Evolutionary conservation across 2,329 filamentous ascomycete species (phyloP).

Genomic region (Botrytis cinerea): DNA sequence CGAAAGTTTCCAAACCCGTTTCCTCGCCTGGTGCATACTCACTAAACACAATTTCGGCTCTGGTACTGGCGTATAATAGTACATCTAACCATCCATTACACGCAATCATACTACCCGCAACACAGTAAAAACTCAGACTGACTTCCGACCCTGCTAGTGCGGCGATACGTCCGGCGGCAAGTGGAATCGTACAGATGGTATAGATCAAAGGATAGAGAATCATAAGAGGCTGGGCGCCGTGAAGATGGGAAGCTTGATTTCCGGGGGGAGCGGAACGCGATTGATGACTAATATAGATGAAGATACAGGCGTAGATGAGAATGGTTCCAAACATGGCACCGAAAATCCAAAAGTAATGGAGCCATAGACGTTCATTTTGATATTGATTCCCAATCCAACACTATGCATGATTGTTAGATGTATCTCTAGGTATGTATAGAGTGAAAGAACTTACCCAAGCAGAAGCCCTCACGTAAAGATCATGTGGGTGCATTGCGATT

Average conservation of each 20-base stretch:
- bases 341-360: slow-evolving; percentile 68
- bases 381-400: slow-evolving; percentile 64
- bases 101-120: slow-evolving; percentile 60
- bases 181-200: slow-evolving; percentile 66
- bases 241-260: slow-evolving; percentile 7
- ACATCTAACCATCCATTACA: slow-evolving; percentile 59
- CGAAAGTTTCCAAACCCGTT: slow-evolving; percentile 54
- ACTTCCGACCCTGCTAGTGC: slow-evolving; percentile 58
- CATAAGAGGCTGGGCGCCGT: slow-evolving; percentile 50
- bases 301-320: slow-evolving; percentile 48
- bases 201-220: slow-evolving; percentile 70
- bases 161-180: slow-evolving; percentile 64
- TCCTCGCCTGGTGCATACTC: slow-evolving; percentile 47
- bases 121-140: slow-evolving; percentile 57
- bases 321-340: slow-evolving; percentile 52
- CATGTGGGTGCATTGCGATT: slow-evolving; percentile 41
- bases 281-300: slow-evolving; percentile 33
- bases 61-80: slow-evolving; percentile 54
- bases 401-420: slow-evolving; percentile 40
- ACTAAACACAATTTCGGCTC: slow-evolving; percentile 55
- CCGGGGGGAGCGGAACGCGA: neutral
- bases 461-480: slow-evolving; percentile 63
- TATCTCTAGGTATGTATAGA: neutral
- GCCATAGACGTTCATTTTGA: slow-evolving; percentile 55
- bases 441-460: slow-evolving; percentile 54